Percentiles rank a stretch among this genome's conserved stretches.
Conservation (phyloP, 257 asterid species). For the Plantago major region DNA sequence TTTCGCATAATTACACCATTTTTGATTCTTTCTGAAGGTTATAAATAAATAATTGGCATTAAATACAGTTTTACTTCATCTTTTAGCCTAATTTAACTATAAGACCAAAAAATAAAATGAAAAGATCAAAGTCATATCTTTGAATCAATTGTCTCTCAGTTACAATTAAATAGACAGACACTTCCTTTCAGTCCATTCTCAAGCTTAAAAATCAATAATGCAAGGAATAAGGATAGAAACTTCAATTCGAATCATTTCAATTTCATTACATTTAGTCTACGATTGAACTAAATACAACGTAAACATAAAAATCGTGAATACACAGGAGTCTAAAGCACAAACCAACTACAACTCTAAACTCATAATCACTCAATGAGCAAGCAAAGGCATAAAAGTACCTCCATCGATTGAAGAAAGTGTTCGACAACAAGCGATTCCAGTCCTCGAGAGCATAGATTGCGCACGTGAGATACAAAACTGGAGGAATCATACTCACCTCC, state of each 20-base stretch:
- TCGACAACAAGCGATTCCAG: conserved; percentile 60
- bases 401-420: conserved; percentile 60
- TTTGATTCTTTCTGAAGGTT: background rate
- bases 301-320: no score
- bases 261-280: no score
- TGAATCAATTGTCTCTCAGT: no score
- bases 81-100: background rate
- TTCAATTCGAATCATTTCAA: no score
- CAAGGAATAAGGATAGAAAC: no score
- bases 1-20: conserved; percentile 8
- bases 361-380: conserved; percentile 8
- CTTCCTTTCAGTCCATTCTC: background rate
- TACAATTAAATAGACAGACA: background rate
- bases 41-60: no score
- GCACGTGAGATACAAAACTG: conserved; percentile 42
- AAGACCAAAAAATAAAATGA: background rate
- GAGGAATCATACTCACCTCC: conserved; percentile 37
- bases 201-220: background rate
- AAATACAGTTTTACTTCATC: no score
- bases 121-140: background rate
- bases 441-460: conserved; percentile 47
- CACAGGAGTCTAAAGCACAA: no score
- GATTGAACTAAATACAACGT: no score
- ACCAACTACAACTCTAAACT: background rate
- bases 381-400: conserved; percentile 39